A percentile compares a stretch with the other conserved stretches of the same genome.
phyloP scores from a whole-genome alignment of 768 basidiomycete genomes.

The Rhodotorula sphaerocarpa region DNA sequence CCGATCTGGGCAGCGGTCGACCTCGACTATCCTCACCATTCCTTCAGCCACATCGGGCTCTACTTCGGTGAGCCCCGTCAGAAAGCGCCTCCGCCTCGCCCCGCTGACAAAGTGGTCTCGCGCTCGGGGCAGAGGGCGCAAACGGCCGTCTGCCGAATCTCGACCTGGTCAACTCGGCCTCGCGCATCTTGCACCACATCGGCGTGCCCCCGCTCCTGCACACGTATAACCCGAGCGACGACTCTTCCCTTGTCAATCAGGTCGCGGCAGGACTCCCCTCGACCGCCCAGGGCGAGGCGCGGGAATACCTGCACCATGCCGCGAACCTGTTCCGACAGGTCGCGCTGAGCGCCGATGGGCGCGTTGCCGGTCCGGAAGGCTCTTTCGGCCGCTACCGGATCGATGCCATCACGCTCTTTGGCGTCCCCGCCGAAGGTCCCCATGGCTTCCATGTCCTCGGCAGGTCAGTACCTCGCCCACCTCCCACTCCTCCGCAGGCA shows the following conservation, averaged over 20 bases:
- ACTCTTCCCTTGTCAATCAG: not conserved
- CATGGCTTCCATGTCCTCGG: constrained; percentile 93
- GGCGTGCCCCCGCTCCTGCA: constrained; percentile 73
- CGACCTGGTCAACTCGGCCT: constrained; percentile 79
- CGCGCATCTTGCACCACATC: constrained; percentile 51
- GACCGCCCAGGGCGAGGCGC: not conserved
- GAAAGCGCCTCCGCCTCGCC: constrained; percentile 39
- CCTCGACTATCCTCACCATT: constrained; percentile 93
- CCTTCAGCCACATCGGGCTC: constrained; percentile 89
- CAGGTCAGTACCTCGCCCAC: constrained; percentile 49
- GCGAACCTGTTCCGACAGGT: constrained; percentile 64
- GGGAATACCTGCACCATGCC: constrained; percentile 47
- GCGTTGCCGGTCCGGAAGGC: constrained; percentile 79
- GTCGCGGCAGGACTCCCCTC: not conserved
- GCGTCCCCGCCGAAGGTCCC: constrained; percentile 75
- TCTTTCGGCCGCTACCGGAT: constrained; percentile 89
- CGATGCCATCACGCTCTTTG: constrained; percentile 85
- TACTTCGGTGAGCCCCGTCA: constrained; percentile 88
- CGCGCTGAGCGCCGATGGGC: constrained; percentile 66
- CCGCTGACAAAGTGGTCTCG: too few species aligned
- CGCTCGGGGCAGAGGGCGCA: constrained; percentile 69
- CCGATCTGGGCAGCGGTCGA: constrained; percentile 92
- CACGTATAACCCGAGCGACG: constrained; percentile 50
- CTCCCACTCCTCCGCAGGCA: constrained; percentile 1
- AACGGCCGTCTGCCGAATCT: constrained; percentile 95